Base-by-base conservation (phyloP, 2,329 filamentous ascomycete species). In the Fusarium abutilonis region DNA sequence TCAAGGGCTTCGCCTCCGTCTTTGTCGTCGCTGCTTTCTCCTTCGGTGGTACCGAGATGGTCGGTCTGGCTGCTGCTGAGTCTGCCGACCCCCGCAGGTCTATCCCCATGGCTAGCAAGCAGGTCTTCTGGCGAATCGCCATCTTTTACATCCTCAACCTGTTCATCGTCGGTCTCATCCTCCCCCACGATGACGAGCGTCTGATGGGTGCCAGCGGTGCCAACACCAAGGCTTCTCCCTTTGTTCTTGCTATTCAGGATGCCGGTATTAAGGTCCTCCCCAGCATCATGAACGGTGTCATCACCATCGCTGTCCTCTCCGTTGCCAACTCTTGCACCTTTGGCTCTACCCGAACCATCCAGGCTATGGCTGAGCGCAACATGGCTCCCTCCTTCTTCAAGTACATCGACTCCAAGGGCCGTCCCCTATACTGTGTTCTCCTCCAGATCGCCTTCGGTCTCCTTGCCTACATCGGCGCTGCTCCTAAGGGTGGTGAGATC, bases 271-370 rank as follows among this genome's bases (percentile, higher is more conserved):
- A 85, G 43, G 88, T 89, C 6, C 84, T 97, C 8, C 92, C 92
- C 3, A 93, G 90, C 1, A 85, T 97, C 56, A 95, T 97, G 89
- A 97, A 98, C 77, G 88, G 87, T 23, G 92, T 97, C 62, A 97
- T 97, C 74, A 87, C 97, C 73, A 87, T 97, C 66, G 90, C 93
- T 21, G 93, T 97, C 29, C 80, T 97, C 34, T 96, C 92, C 1
- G 93, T 97, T 58, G 93, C 93, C 60, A 97, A 97, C 77, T 94
- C 91, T 9, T 89, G 93, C 66, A 89, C 97, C 58, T 98, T 96
- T 71, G 94, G 93, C 36, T 94, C 92, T 19, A 96, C 92, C 6
- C 89, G 94, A 70, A 97, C 93, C 3, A 86, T 98, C 11, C 92
- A 93, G 42, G 93, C 93, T 4, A 85, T 97, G 7, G 93, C 93